Percentiles rank a stretch among this genome's conserved stretches.
phyloP scores from a whole-genome alignment of 1,284 basidiomycete genomes.

The Xerocomus nothofagi region DNA sequence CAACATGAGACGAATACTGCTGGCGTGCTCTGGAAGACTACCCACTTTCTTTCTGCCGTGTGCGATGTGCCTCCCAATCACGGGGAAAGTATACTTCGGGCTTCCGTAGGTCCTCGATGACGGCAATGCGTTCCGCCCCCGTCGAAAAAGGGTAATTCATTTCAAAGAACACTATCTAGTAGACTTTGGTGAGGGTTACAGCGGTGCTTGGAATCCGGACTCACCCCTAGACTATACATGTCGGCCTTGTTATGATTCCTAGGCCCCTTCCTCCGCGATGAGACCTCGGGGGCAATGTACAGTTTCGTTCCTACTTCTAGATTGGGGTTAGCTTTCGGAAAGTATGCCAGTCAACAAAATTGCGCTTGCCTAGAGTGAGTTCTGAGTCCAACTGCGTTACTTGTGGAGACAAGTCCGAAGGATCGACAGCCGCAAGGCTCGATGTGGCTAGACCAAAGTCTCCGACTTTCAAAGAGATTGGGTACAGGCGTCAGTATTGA shows the following conservation, averaged over 20 bases:
- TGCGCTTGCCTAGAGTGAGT: slow-evolving; percentile 65
- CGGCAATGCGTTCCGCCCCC: slow-evolving; percentile 81
- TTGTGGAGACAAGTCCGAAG: slow-evolving; percentile 57
- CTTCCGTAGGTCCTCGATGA: slow-evolving; percentile 77
- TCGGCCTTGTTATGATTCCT: slow-evolving; percentile 86
- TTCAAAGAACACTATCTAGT: slow-evolving; percentile 93
- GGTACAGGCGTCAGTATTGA: neutral
- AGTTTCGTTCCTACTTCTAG: slow-evolving; percentile 88
- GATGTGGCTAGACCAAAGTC: slow-evolving; percentile 94
- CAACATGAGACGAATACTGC: slow-evolving; percentile 6
- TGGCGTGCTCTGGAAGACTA: slow-evolving; percentile 7
- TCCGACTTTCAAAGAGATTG: slow-evolving; percentile 53
- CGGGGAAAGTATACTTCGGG: slow-evolving; percentile 74
- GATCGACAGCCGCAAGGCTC: slow-evolving; percentile 73
- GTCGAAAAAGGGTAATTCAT: slow-evolving; percentile 94
- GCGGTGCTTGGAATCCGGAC: slow-evolving; percentile 24
- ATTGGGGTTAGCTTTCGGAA: slow-evolving; percentile 1
- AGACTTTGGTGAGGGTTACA: slow-evolving; percentile 1
- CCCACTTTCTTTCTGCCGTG: slow-evolving; percentile 68
- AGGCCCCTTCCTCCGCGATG: slow-evolving; percentile 60
- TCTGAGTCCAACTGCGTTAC: slow-evolving; percentile 53
- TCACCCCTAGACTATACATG: slow-evolving; percentile 89
- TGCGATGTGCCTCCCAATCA: slow-evolving; percentile 68
- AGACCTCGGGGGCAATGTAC: slow-evolving; percentile 91
- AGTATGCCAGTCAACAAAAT: neutral